Evolutionary conservation across 139 green algal genomes (phyloP).

Genomic region (Coelastrella sp.): DNA sequence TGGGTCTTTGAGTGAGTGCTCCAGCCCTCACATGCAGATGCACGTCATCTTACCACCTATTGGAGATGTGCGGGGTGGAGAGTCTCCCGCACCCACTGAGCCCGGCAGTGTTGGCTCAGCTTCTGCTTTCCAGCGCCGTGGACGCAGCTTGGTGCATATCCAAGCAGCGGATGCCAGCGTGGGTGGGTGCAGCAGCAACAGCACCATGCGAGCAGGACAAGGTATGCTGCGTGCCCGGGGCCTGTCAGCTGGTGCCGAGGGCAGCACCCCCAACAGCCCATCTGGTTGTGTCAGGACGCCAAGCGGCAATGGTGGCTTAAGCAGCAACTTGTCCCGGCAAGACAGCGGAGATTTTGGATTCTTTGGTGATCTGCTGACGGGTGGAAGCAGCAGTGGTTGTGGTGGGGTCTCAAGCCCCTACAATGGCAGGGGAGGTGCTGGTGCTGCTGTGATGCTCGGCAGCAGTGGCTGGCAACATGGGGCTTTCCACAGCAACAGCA

Average conservation of each 20-base stretch:
- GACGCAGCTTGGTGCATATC: neutral
- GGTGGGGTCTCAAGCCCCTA: neutral
- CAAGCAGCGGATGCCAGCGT: neutral
- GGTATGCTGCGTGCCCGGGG: neutral
- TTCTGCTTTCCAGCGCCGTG: neutral
- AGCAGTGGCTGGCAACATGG: neutral
- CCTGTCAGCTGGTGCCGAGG: neutral
- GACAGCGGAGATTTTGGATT: neutral
- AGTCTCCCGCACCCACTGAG: neutral
- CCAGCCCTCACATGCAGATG: neutral
- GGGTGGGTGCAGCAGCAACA: neutral
- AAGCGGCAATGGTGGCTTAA: neutral
- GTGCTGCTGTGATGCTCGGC: neutral
- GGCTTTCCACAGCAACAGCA: neutral
- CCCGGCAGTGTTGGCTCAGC: neutral
- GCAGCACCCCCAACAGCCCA: slow-evolving; percentile 24
- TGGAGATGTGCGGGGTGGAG: neutral
- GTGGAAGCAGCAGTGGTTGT: neutral
- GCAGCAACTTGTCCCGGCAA: neutral
- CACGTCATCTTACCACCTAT: neutral
- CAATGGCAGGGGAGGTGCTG: neutral
- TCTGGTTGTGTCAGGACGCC: neutral
- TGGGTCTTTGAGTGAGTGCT: neutral
- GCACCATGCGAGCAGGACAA: neutral
- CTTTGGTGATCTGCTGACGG: neutral